Base-by-base conservation (phyloP, 352 stramenopile genomes). In the Globisporangium cederbergense region DNA sequence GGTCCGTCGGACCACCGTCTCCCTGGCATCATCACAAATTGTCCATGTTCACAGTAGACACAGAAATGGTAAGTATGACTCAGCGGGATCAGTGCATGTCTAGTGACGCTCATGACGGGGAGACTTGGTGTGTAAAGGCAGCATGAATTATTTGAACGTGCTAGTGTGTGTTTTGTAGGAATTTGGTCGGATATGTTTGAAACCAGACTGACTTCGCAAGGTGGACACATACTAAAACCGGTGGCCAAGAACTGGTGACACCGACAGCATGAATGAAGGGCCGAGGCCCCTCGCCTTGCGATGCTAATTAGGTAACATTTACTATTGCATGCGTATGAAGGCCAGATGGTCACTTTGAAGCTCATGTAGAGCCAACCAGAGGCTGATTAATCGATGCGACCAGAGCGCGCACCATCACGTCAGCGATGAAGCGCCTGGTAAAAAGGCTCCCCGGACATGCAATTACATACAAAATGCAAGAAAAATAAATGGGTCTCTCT, bases 321-420 rank as follows among this genome's bases (percentile, higher is more conserved):
- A 30, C 71, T 94, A 46, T 94, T 76, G 85, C 85, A 94, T 90
- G 58, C 81, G 80, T 91, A 94, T 94, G 85, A 94, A 94, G 83
- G 85, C 85, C 85, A 90, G 64, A 79, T 90, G 82, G 88, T 90
- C 81, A 92, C 72, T 34, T 65, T 55, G 25, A 36, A 36, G 52
- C 62, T 71, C 60, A 45, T 34, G 62, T 28, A 51, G 66, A 62
- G 43, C 52, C 58, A 81, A 91, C 86, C 81, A 87, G 72, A 86
- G 85, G 85, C 85, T 94, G 85, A 94, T 94, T 92, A 94, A 92
- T 94, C 81, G 85, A 90, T 94, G 85, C 85, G 71, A 43, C 47
- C 34, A 55, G 7, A 68, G 47, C 16, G 14, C 16, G 10, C 30
- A 2, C 13, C 38, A 34, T 16, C 10, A 6, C 25, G 9, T 4